These are phyloP conservation scores for Fusarium proliferatum DNA, from an alignment of 2,329 filamentous ascomycete genomes.

Conservation along the genomic window DNA sequence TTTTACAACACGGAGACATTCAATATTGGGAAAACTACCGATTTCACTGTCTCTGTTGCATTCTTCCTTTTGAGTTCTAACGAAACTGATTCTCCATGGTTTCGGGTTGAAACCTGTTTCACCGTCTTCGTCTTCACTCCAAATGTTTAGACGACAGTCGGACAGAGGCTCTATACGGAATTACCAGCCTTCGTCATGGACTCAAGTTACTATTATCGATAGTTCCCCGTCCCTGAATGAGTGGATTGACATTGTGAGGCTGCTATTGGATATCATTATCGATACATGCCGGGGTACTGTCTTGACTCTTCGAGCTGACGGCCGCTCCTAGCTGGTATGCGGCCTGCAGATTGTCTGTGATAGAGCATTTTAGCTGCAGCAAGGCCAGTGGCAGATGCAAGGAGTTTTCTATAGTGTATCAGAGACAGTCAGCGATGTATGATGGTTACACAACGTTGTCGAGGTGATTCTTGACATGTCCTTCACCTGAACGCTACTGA, in stretches of 20 bases:
- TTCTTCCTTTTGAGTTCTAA: constrained; percentile 3
- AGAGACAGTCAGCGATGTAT: background rate
- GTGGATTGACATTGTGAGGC: background rate
- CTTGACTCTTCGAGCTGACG: constrained; percentile 18
- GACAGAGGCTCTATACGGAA: background rate
- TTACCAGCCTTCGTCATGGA: background rate
- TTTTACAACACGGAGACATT: background rate
- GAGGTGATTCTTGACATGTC: background rate
- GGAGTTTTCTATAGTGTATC: background rate
- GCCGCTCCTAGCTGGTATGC: constrained; percentile 2
- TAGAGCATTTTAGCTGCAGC: constrained; percentile 15
- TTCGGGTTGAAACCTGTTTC: constrained; percentile 28
- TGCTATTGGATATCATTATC: constrained; percentile 27
- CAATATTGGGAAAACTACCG: background rate
- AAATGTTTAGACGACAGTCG: background rate
- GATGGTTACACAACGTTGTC: background rate
- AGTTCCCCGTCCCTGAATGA: background rate
- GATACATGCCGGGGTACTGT: constrained; percentile 18
- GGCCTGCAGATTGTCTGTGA: constrained; percentile 22
- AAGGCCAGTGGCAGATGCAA: background rate
- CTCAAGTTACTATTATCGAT: background rate
- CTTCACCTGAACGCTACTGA: background rate
- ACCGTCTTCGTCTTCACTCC: background rate
- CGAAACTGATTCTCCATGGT: constrained; percentile 15
- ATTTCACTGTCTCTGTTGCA: constrained; percentile 11